phyloP scores from a whole-genome alignment of 192 early-diverging fungal genomes.

The Borealophlyctis nickersoniae region DNA sequence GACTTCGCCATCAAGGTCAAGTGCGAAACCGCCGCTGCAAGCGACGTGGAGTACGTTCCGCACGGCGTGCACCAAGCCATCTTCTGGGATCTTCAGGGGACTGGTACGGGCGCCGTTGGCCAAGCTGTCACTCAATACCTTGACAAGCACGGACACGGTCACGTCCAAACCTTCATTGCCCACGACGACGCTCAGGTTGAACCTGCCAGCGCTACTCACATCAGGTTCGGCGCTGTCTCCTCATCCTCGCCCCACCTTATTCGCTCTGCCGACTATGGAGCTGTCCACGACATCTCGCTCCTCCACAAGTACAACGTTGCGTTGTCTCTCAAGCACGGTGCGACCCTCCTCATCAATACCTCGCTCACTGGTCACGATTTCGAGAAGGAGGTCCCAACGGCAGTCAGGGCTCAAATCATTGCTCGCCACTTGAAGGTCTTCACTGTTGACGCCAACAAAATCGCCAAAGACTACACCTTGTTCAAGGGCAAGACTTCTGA shows the following conservation, averaged over 20 bases:
- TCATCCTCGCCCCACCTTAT: conserved; percentile 34
- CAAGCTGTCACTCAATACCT: conserved; percentile 48
- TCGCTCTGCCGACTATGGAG: conserved; percentile 53
- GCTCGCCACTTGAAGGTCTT: conserved; percentile 53
- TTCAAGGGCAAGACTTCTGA: conserved; percentile 42
- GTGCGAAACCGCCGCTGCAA: conserved; percentile 7
- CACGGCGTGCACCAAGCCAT: conserved; percentile 42
- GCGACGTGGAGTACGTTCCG: conserved; percentile 26
- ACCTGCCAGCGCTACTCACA: conserved; percentile 54
- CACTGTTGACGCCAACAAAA: conserved; percentile 59
- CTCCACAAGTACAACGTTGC: conserved; percentile 62
- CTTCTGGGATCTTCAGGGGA: conserved; percentile 57
- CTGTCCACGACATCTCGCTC: conserved; percentile 60
- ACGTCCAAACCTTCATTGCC: conserved; percentile 39
- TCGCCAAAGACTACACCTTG: conserved; percentile 57
- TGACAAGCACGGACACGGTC: conserved; percentile 32
- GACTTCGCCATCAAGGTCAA: conserved; percentile 28
- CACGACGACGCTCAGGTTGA: conserved; percentile 58
- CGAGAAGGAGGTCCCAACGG: conserved; percentile 61
- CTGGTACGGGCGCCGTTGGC: conserved; percentile 50
- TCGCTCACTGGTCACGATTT: conserved; percentile 60
- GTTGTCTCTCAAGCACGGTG: conserved; percentile 43
- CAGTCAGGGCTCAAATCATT: conserved; percentile 54
- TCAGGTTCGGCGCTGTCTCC: conserved; percentile 50
- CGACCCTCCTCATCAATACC: conserved; percentile 63